A percentile compares a stretch with the other conserved stretches of the same genome.
phyloP scores from a whole-genome alignment of 164 flowering plant species.

The Aristolochia contorta region DNA sequence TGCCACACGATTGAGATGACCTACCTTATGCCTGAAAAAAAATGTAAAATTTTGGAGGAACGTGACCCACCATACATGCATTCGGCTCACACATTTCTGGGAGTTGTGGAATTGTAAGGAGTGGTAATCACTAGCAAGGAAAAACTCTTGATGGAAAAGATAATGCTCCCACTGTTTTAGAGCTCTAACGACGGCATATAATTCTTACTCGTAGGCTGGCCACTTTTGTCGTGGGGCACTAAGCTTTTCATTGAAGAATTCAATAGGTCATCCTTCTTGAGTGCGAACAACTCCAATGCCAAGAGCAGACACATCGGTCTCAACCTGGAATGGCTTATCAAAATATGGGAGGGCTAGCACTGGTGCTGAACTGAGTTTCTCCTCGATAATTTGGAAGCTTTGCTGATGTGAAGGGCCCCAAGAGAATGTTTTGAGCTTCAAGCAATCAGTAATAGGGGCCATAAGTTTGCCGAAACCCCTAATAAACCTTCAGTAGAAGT shows the following conservation, averaged over 20 bases:
- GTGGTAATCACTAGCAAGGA: neutral
- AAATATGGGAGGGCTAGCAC: neutral
- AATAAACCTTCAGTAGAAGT: conserved; percentile 4
- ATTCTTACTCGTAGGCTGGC: neutral
- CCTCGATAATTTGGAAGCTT: neutral
- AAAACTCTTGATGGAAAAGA: conserved; percentile 1
- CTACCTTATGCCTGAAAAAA: neutral
- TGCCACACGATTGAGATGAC: neutral
- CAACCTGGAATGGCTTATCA: neutral
- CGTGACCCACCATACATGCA: neutral
- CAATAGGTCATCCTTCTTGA: neutral
- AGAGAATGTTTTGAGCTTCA: neutral
- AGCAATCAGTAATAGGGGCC: conserved; percentile 1
- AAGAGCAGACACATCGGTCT: neutral
- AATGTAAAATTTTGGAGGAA: neutral
- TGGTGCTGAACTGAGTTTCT: neutral
- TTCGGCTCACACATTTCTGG: neutral
- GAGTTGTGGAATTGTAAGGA: neutral
- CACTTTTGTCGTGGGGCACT: neutral
- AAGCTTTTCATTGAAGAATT: neutral
- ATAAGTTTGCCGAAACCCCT: neutral
- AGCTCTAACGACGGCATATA: conserved; percentile 1
- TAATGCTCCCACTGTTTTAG: conserved; percentile 5
- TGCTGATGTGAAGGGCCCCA: neutral
- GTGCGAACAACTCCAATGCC: neutral